A percentile compares a stretch with the other conserved stretches of the same genome.
Conservation (phyloP, 2,329 filamentous ascomycete species). For the Curvularia sp. region DNA sequence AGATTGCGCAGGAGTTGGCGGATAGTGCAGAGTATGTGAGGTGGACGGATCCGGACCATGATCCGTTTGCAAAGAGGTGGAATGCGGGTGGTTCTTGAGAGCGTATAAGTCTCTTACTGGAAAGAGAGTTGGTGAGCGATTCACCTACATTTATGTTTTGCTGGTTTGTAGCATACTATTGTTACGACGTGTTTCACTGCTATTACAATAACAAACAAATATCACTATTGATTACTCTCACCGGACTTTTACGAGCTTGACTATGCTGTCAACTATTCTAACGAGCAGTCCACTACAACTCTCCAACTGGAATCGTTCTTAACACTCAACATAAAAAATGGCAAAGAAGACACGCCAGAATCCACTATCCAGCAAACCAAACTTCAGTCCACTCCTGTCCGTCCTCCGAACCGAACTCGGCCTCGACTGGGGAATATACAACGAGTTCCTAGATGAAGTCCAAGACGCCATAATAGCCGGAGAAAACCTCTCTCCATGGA, state of each 20-base stretch:
- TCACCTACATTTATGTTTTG: not conserved
- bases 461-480: constrained; percentile 6
- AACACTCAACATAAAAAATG: not conserved
- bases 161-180: not conserved
- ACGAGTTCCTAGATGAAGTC: constrained; percentile 22
- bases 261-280: not conserved
- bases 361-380: not conserved
- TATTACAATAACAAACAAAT: not conserved
- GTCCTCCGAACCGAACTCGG: constrained; percentile 21
- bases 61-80: constrained; percentile 61
- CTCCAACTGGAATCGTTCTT: not conserved
- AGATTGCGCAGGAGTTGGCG: constrained; percentile 57
- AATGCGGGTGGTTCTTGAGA: constrained; percentile 2
- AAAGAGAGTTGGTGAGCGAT: not conserved
- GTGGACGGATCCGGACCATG: constrained; percentile 56
- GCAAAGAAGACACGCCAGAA: not conserved
- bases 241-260: too few species aligned
- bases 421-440: constrained; percentile 22
- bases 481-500: constrained; percentile 18
- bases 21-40: constrained; percentile 63
- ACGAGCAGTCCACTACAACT: not conserved
- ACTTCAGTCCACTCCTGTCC: not conserved
- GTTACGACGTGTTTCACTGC: not conserved
- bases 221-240: not conserved
- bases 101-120: not conserved